Evolutionary conservation across 1,284 basidiomycete genomes (phyloP), one percentile per base, ranked within the genome.

Genomic region (Malassezia arunalokei): DNA sequence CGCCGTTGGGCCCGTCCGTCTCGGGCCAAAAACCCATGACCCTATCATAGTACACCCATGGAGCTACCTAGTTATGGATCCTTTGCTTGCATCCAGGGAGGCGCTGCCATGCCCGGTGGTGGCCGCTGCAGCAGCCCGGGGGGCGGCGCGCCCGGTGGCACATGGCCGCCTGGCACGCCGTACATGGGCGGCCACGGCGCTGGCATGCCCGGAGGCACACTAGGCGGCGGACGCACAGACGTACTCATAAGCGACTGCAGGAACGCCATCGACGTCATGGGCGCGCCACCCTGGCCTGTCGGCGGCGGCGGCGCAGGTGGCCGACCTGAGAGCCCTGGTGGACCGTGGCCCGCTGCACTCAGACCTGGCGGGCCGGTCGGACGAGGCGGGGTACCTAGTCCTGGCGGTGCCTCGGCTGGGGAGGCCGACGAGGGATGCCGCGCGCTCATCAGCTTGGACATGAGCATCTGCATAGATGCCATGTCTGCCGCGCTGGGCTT

Each of bases 401-500:
- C n/a, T 24, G 39, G 39, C 3, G 39, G 39, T 2, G 17, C 39
- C 9, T 17, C 39, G 33, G 33, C 33, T 11, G 5, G 5, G 2
- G 33, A 5, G 15, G 33, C 11, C 11, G 33, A 35, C 5, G 33
- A 11, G 15, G 11, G 11, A 11, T 35, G 11, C 3, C 33, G 33
- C 11, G 33, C 11, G 3, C 63, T 63, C 40, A 60, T 57, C 49
- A 71, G 51, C 59, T 69, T 61, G 20, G 70, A 66, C 68, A 72
- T 69, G 44, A 72, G 65, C 59, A 69, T 68, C 47, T 72, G 66
- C 70, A 72, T 72, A 42, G 62, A 62, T 35, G 64, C 62, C 49
- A 66, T 56, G 39, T 72, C 69, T 1, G 68, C 66, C 3, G 68
- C 63, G 17, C 43, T 63, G 52, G 56, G 54, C 50, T 37, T 47